Conservation (phyloP, 331 rosid species). For the Erythrophleum ivorense region DNA sequence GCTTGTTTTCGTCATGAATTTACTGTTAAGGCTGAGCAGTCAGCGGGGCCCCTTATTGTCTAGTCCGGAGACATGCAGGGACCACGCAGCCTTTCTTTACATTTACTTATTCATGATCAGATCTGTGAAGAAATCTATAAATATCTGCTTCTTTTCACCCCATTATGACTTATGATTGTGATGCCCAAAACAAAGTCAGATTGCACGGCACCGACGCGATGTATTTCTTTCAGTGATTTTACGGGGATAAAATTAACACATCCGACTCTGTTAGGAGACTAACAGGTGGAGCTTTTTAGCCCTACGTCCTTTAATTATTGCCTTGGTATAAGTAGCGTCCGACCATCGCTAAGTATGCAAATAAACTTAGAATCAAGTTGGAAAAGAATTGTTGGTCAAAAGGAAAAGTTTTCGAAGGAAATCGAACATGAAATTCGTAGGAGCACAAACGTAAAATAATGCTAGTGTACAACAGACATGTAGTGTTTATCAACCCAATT, state of each 20-base stretch:
- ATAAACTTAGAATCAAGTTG: neutral
- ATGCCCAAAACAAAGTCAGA: constrained; percentile 15
- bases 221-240: neutral
- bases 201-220: constrained; percentile 35
- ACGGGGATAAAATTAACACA: neutral
- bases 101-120: neutral
- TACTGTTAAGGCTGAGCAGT: constrained; percentile 5
- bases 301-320: neutral
- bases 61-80: constrained; percentile 39
- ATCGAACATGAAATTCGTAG: neutral
- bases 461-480: neutral
- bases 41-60: constrained; percentile 43
- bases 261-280: too few relatives aligned
- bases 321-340: neutral
- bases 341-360: neutral
- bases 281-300: neutral
- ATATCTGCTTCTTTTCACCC: neutral
- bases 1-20: constrained; percentile 8
- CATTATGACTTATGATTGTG: constrained; percentile 22
- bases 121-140: neutral
- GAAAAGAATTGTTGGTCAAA: neutral
- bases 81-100: constrained; percentile 31
- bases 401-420: neutral
- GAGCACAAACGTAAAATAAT: neutral
- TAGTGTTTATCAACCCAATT: neutral